phyloP scores from a whole-genome alignment of 306 rosid species.

The Acmispon strigosus region DNA sequence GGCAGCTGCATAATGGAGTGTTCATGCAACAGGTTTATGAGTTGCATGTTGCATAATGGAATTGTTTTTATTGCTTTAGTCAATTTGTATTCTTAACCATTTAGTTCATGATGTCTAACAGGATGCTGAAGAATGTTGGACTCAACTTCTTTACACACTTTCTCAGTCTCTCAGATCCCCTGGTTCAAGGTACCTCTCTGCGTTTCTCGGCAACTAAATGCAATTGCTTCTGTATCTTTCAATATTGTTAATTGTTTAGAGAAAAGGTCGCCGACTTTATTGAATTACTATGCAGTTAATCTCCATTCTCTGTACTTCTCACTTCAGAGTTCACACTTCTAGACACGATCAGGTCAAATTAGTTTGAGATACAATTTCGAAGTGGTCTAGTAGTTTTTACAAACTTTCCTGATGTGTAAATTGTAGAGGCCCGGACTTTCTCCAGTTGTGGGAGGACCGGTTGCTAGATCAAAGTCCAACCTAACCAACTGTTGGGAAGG shows the following conservation, averaged over 20 bases:
- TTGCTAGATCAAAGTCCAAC: too few species aligned
- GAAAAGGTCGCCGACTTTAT: neutral
- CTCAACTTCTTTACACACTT: slow-evolving; percentile 89
- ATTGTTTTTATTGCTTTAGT: neutral
- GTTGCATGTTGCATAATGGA: slow-evolving; percentile 12
- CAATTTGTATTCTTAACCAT: neutral
- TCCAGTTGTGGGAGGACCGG: too few species aligned
- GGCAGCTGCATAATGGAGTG: slow-evolving; percentile 79
- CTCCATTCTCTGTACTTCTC: neutral
- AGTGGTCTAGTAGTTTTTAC: neutral
- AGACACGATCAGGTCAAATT: neutral
- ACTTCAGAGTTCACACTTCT: neutral
- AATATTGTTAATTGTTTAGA: slow-evolving; percentile 1
- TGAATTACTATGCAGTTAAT: neutral
- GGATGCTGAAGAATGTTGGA: slow-evolving; percentile 99
- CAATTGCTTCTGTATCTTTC: slow-evolving; percentile 1
- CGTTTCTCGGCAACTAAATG: neutral
- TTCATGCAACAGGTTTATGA: slow-evolving; percentile 92
- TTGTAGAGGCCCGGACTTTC: too few species aligned
- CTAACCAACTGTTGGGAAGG: too few species aligned
- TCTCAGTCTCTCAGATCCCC: slow-evolving; percentile 79
- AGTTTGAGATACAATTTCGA: neutral
- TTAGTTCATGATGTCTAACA: slow-evolving; percentile 31
- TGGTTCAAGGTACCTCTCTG: slow-evolving; percentile 64
- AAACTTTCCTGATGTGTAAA: neutral